Evolutionary conservation across 1,284 basidiomycete species (phyloP).

Genomic region (Schizopora paradoxa): DNA sequence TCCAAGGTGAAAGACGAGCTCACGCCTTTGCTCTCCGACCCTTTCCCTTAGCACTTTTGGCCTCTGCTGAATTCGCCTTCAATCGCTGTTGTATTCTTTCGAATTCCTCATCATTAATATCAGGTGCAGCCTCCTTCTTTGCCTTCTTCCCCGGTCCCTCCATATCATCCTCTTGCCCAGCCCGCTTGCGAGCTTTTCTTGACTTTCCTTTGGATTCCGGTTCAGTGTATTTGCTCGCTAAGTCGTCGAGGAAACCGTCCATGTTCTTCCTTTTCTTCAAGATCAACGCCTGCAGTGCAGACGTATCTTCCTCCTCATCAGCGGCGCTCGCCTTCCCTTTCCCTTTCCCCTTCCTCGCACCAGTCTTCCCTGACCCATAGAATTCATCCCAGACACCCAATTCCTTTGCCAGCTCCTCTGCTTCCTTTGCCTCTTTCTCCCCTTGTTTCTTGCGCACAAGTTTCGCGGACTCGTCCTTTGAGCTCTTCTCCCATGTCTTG

Average conservation of each 20-base stretch:
- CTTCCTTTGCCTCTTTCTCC: conserved; percentile 77
- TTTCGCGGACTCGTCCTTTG: conserved; percentile 73
- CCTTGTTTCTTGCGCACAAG: conserved; percentile 70
- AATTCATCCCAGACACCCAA: conserved; percentile 95
- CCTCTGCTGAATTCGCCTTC: conserved; percentile 6
- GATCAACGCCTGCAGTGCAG: conserved; percentile 78
- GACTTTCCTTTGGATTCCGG: conserved; percentile 33
- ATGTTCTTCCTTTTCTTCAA: conserved; percentile 70
- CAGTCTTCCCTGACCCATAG: conserved; percentile 76
- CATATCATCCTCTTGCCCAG: conserved; percentile 31
- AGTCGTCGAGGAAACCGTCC: conserved; percentile 66
- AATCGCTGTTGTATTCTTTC: conserved; percentile 56
- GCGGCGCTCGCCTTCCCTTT: conserved; percentile 46
- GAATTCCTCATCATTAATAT: conserved; percentile 68
- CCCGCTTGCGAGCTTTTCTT: conserved; percentile 53
- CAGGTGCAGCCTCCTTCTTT: conserved; percentile 39
- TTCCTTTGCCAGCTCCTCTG: conserved; percentile 81
- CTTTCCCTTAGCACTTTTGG: conserved; percentile 7
- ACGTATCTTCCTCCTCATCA: conserved; percentile 48
- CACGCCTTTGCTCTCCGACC: conserved; percentile 34
- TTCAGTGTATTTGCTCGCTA: conserved; percentile 80
- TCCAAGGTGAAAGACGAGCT: neutral
- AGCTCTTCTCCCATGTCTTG: conserved; percentile 63
- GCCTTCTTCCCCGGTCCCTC: conserved; percentile 47
- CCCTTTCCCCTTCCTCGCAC: conserved; percentile 53